Base-by-base conservation (phyloP, 306 rosid genomes). In the Potentilla sterilis region DNA sequence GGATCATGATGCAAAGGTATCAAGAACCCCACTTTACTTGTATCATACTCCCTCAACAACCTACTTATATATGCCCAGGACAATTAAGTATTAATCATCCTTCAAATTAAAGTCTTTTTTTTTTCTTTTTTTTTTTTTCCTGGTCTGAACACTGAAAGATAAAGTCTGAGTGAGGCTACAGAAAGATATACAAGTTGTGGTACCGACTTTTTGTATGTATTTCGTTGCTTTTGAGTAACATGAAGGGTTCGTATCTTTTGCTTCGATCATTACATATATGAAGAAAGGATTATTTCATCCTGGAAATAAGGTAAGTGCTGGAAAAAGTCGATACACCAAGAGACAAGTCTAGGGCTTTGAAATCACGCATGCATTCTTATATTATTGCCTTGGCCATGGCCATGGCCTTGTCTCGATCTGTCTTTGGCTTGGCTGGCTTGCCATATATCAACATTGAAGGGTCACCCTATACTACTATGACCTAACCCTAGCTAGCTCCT, bases 271-370 rank as follows among this genome's bases (percentile, higher is more conserved):
- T 67, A n/a, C 5, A 72, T 14, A 28, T 64, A 57, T 21, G 63
- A 22, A 57, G 15, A 11, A 22, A 51, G 9, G 57, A 51, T 51
- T 18, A 18, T 51, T 51, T 54, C 59, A 54, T 58, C 77, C 92
- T 37, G 82, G 78, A 85, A 85, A 83, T 82, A 74, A 80, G 92
- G 91, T 48, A 18, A 64, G 46, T 91, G 97, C 86, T 34, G 84
- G 82, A 58, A 86, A 89, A 91, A 89, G 67, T 54, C 65, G 85
- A 83, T 90, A 88, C 97, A 89, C 22, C 67, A 81, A 80, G 76
- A 85, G 84, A 89, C 89, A 85, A 69, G 79, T 47, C 47, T 69
- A 79, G 89, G 80, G 82, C 89, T 85, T 86, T 55, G 66, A 83
- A 63, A 72, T 81, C 89, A 89, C 91, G 89, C 97, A 77, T 91